These are phyloP conservation scores for Paraphaeosphaeria sporulosa DNA, from an alignment of 2,329 filamentous ascomycete species.

Conservation along the genomic window DNA sequence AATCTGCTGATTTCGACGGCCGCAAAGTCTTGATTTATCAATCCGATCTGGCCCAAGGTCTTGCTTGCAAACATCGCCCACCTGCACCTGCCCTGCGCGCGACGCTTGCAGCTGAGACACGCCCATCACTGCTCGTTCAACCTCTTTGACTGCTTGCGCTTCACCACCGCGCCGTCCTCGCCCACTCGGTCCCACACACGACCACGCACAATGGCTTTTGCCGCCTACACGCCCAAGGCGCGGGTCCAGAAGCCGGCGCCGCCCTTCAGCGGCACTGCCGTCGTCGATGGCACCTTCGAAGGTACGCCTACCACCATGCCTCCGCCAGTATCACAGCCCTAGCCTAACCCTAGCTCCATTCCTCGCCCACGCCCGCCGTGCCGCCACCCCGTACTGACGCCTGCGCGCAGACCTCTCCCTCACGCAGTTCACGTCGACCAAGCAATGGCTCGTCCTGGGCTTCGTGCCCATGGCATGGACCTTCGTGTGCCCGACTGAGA, in stretches of 20 bases:
- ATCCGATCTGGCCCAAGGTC: constrained; percentile 1
- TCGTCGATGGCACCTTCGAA: constrained; percentile 52
- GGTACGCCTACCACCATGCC: constrained; percentile 29
- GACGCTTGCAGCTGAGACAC: constrained; percentile 10
- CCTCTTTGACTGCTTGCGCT: not conserved
- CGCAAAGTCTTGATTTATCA: not conserved
- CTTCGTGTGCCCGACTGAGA: constrained; percentile 72
- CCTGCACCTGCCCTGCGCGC: not conserved
- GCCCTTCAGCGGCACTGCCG: constrained; percentile 47
- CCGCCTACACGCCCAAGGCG: constrained; percentile 47
- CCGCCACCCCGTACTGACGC: not conserved
- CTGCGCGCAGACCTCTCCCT: constrained; percentile 44
- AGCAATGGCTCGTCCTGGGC: constrained; percentile 68
- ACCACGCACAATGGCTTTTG: constrained; percentile 37
- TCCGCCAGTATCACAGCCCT: not conserved
- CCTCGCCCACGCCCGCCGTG: not conserved
- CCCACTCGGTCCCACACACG: constrained; percentile 9
- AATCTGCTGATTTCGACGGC: constrained; percentile 9
- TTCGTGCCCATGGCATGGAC: constrained; percentile 75
- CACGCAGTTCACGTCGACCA: constrained; percentile 50
- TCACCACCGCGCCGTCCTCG: constrained; percentile 20
- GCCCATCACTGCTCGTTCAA: constrained; percentile 1
- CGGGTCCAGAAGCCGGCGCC: constrained; percentile 52
- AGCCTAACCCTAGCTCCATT: not conserved
- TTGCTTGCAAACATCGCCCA: constrained; percentile 13